These are phyloP conservation scores for Neofusicoccum umdonicola DNA, from an alignment of 2,329 filamentous ascomycete species.

Conservation along the genomic window DNA sequence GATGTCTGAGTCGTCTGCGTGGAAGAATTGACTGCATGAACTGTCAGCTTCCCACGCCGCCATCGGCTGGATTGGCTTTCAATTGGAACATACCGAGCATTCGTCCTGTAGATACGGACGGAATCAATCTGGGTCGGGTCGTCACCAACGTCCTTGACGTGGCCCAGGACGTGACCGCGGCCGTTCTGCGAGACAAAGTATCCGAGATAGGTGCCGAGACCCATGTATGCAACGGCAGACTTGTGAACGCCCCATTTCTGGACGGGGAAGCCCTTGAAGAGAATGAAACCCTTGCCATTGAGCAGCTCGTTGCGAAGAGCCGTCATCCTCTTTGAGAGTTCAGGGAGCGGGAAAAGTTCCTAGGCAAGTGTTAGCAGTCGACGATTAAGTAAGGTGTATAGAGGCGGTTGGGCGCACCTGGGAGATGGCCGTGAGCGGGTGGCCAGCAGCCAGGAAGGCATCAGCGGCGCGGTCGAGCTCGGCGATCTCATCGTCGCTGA, in stretches of 20 bases:
- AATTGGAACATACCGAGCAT: conserved; percentile 55
- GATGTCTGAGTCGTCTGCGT: conserved; percentile 78
- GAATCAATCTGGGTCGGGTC: conserved; percentile 78
- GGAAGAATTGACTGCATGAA: conserved; percentile 68
- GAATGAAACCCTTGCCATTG: conserved; percentile 83
- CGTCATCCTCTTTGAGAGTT: conserved; percentile 53
- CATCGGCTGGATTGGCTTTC: not conserved
- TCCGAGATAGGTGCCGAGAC: conserved; percentile 76
- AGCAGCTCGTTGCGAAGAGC: conserved; percentile 65
- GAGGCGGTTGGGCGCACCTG: conserved; percentile 41
- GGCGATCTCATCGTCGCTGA: conserved; percentile 63
- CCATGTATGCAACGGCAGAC: conserved; percentile 86
- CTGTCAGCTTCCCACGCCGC: conserved; percentile 7
- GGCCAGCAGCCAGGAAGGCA: conserved; percentile 63
- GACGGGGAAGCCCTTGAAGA: conserved; percentile 84
- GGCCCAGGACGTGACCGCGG: conserved; percentile 79
- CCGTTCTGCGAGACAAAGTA: conserved; percentile 88
- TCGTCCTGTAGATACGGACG: conserved; percentile 87
- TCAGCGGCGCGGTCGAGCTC: conserved; percentile 69
- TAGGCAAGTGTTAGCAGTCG: conserved; percentile 21
- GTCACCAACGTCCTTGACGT: conserved; percentile 85
- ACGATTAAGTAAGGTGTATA: no score
- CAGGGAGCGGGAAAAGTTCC: conserved; percentile 61
- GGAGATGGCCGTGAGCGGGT: conserved; percentile 69
- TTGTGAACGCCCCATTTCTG: conserved; percentile 73